Evolutionary conservation across 2,329 filamentous ascomycete species (phyloP).

Genomic region (Hawksworthiomyces lignivorus): DNA sequence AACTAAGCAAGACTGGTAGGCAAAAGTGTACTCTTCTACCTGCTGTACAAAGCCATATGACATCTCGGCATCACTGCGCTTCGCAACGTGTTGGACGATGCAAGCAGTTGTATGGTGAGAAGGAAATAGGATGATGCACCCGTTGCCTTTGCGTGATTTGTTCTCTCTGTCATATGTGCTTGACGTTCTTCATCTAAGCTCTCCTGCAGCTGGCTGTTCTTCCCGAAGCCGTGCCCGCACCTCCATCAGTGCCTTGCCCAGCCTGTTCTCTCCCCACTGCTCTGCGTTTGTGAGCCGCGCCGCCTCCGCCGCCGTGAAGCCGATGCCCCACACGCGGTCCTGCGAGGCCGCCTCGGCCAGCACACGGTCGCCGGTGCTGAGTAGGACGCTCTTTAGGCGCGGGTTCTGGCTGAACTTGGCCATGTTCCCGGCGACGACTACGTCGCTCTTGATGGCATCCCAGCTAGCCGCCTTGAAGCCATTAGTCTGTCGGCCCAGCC

Average conservation of each 20-base stretch:
- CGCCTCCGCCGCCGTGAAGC: constrained; percentile 46
- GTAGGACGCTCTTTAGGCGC: constrained; percentile 26
- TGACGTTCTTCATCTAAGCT: too few species aligned
- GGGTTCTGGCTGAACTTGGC: constrained; percentile 46
- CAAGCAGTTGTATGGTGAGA: too few species aligned
- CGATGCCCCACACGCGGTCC: constrained; percentile 61
- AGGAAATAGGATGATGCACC: too few species aligned
- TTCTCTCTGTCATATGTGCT: too few species aligned
- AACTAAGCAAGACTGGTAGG: too few species aligned
- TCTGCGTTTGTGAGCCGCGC: constrained; percentile 31
- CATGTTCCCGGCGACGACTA: constrained; percentile 49
- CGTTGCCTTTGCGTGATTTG: too few species aligned
- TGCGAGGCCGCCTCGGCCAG: constrained; percentile 54
- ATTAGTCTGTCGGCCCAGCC: constrained; percentile 6
- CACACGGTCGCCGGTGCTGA: constrained; percentile 51
- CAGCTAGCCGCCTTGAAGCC: constrained; percentile 8
- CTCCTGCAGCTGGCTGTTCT: too few species aligned
- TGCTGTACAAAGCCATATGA: too few species aligned
- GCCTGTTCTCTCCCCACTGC: constrained; percentile 56
- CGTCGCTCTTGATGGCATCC: constrained; percentile 29
- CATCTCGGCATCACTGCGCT: too few species aligned
- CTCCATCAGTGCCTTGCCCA: constrained; percentile 53
- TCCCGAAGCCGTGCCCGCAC: constrained; percentile 32
- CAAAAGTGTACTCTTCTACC: too few species aligned
- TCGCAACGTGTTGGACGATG: too few species aligned